Evolutionary conservation across 805 yeast species (phyloP), one percentile per base, ranked within the genome.

Genomic region (Candida ascalaphidarum): DNA sequence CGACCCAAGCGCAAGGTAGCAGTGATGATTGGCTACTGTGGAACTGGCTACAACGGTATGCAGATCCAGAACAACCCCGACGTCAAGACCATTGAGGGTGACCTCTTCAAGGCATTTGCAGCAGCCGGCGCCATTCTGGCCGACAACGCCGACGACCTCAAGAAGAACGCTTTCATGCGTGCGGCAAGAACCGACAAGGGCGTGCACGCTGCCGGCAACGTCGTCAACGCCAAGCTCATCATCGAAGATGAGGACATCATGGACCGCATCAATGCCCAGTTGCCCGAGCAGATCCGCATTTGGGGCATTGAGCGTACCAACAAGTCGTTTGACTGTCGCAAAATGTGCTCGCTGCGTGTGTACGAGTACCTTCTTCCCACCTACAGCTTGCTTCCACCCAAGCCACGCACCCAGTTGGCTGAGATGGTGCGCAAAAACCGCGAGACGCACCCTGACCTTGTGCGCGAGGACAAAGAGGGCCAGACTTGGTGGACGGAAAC

Each of bases 21-120:
- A 0, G 75, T 81, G 44, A 67, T 84, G 75, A 66, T 88, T 39
- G 96, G 97, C 4, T 88, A 88, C 59, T 88, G 96, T 51, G 97
- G 97, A 23, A 78, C 95, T 1, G 96, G 96, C 0, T 88, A 88
- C 57, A 92, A 83, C 52, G 97, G 97, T 6, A 84, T 88, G 95
- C 97, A 88, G 55, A 61, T 80, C 38, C 68, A 62, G 33, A 57
- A 57, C 32, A 88, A 86, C 49, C 94, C 95, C 2, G 94, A 88
- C 12, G 74, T 74, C 23, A 76, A 77, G 49, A 88, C 97, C 13
- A 88, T 88, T 39, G 97, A 88, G 56, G 92, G 88, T 10, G 96
- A 83, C 27, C 48, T 88, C 5, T 89, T 84, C 52, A 67, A 71
- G 17, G 95, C 96, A 0, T 74, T 89, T 48, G 68, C 84, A 45